phyloP scores from a whole-genome alignment of 1,284 basidiomycete species.

The Boletus smithii region DNA sequence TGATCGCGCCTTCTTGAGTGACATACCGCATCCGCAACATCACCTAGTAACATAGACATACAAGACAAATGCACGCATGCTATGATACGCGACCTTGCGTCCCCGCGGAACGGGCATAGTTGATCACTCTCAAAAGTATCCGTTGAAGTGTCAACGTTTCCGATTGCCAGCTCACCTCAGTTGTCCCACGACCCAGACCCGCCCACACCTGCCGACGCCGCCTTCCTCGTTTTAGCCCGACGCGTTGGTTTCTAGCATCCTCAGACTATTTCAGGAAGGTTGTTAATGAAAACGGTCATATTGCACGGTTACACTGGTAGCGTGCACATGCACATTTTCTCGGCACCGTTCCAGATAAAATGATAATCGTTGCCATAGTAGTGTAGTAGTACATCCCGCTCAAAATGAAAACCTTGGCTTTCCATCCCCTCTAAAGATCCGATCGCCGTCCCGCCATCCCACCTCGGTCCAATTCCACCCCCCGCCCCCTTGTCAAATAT shows the following conservation, averaged over 20 bases:
- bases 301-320: too few relatives aligned
- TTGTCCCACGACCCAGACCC: constrained; percentile 2
- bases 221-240: constrained; percentile 6
- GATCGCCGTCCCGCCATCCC: too few relatives aligned
- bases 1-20: too few relatives aligned
- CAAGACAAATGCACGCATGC: background rate
- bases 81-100: background rate
- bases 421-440: too few relatives aligned
- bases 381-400: too few relatives aligned
- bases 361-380: constrained; percentile 8
- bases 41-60: constrained; percentile 19
- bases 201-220: background rate
- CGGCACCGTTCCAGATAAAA: background rate
- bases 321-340: too few relatives aligned
- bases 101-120: too few relatives aligned
- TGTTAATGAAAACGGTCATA: too few relatives aligned
- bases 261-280: constrained; percentile 5
- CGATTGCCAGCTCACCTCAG: constrained; percentile 15
- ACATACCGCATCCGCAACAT: constrained; percentile 1
- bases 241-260: constrained; percentile 10
- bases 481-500: too few relatives aligned
- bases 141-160: constrained; percentile 3
- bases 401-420: background rate
- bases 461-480: background rate
- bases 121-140: background rate